Percentiles rank a stretch among this genome's conserved stretches.
Conservation (phyloP, 2,329 filamentous ascomycete species). For the Curvularia lunata region DNA sequence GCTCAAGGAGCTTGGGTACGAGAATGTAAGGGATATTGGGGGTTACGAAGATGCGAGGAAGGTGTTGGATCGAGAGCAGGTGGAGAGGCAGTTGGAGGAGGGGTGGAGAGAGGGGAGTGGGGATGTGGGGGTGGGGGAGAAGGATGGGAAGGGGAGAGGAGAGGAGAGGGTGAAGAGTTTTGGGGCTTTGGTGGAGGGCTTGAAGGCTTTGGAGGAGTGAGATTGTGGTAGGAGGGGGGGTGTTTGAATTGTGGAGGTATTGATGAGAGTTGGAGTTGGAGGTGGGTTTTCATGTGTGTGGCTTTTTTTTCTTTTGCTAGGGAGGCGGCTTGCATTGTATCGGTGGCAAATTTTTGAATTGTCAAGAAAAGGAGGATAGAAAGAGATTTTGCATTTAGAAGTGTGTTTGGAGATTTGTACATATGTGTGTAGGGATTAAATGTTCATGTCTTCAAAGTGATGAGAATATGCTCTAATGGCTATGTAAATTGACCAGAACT, state of each 20-base stretch:
- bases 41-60: constrained; percentile 43
- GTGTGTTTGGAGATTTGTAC: background rate
- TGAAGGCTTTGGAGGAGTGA: constrained; percentile 36
- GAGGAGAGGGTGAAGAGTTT: constrained; percentile 28
- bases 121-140: background rate
- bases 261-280: background rate
- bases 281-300: background rate
- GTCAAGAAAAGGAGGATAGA: background rate
- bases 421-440: background rate
- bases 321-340: background rate
- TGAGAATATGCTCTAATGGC: no score
- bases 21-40: constrained; percentile 45
- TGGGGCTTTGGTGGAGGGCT: constrained; percentile 34
- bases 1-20: constrained; percentile 40
- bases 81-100: constrained; percentile 23
- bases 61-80: constrained; percentile 38
- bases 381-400: background rate
- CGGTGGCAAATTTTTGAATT: background rate
- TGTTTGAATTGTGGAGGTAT: background rate
- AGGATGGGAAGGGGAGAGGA: constrained; percentile 15
- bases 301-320: no score
- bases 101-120: constrained; percentile 6
- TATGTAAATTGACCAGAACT: no score
- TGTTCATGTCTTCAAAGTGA: background rate
- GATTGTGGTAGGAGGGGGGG: no score